Evolutionary conservation across 116 monocot species (phyloP), one percentile per base, ranked within the genome.

Genomic region (Thalassia testudinum): DNA sequence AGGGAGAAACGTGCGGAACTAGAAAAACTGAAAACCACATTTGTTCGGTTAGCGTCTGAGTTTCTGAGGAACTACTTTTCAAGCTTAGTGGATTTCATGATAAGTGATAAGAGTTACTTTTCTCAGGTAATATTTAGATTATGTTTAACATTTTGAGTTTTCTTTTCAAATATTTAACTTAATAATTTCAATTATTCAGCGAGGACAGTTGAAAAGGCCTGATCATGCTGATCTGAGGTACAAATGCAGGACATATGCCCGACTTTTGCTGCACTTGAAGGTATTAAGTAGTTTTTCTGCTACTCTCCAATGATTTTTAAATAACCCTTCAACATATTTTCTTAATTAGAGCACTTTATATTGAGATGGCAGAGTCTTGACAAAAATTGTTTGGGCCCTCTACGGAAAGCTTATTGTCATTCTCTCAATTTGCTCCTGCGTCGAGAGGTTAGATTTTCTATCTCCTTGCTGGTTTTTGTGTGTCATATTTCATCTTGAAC

Each of bases 201-300:
- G 80, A 50, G 99, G 99, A 26, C 86, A 90, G 55, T 69, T 99
- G 66, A 99, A 86, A 63, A 78, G 99, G 55, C 99, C 99, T 61
- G 99, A 99, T 70, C 99, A 99, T 72, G 80, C 99, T n/a, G 99
- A 99, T 48, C 64, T 99, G 42, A 82, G 99, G 63, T 99, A 80
- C 62, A 99, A 86, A 59, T 99, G 99, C 54, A 79, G 99, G 73
- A 99, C 86, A 26, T 99, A 99, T 73, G 99, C 99, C 59, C 63
- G 99, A 50, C 91, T 99, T 76, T 56, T 99, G 51, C 91, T 83
- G 63, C 99, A 99, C 60, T 69, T 99, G 45, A 99, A 99, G 91
- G 99, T 99, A 60, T 20, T 4, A 34, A 10, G 10, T 5, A 5
- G 10, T 5, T 34, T 34, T 34, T 34, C 10, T 34, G 6, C 6